These are phyloP conservation scores for Raphanus hybrid DNA, from an alignment of 441 rosid species.

Conservation along the genomic window DNA sequence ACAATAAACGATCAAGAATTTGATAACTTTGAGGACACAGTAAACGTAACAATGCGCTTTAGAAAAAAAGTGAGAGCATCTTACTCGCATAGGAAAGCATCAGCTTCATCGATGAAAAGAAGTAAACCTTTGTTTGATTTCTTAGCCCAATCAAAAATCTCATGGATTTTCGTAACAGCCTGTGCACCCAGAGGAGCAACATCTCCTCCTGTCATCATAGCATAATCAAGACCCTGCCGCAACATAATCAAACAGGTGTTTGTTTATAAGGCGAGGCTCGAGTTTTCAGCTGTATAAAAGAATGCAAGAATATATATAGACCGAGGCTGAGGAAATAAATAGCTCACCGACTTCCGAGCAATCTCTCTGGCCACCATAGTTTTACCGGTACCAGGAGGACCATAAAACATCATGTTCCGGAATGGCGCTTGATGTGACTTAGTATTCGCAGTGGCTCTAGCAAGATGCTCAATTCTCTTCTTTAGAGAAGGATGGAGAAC, in stretches of 20 bases:
- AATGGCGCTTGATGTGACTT: slow-evolving; percentile 93
- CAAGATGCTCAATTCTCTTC: slow-evolving; percentile 86
- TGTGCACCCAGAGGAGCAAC: slow-evolving; percentile 93
- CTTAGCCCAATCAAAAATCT: slow-evolving; percentile 95
- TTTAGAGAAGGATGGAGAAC: slow-evolving; percentile 86
- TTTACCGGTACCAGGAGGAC: slow-evolving; percentile 95
- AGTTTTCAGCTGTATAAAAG: neutral
- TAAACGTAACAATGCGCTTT: no score
- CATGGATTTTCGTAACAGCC: slow-evolving; percentile 94
- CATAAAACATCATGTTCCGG: slow-evolving; percentile 93
- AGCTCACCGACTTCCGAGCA: slow-evolving; percentile 82
- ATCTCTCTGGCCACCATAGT: slow-evolving; percentile 94
- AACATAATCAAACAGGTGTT: slow-evolving; percentile 16
- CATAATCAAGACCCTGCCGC: slow-evolving; percentile 90
- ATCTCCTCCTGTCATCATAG: slow-evolving; percentile 99
- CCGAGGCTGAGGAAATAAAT: neutral
- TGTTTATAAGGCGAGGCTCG: neutral
- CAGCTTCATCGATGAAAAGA: slow-evolving; percentile 94
- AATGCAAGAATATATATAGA: slow-evolving; percentile 38
- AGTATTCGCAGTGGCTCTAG: slow-evolving; percentile 88
- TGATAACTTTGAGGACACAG: neutral
- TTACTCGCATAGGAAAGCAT: slow-evolving; percentile 60
- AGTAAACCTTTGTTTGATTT: slow-evolving; percentile 81
- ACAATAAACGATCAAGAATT: slow-evolving; percentile 26
- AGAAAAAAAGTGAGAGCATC: no score